phyloP scores from a whole-genome alignment of 805 yeast species.

The Komagataella kurtzmanii region DNA sequence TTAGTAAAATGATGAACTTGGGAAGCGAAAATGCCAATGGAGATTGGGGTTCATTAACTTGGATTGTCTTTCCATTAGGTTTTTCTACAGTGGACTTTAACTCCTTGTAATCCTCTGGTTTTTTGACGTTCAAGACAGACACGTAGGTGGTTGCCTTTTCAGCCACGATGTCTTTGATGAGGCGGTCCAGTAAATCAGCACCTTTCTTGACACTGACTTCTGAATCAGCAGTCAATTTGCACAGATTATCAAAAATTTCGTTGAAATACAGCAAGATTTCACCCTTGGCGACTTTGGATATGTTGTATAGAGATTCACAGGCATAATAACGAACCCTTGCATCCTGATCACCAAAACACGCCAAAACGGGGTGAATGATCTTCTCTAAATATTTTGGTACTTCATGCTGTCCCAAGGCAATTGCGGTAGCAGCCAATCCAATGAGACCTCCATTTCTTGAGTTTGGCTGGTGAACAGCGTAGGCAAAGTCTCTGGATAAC shows the following conservation, averaged over 20 bases:
- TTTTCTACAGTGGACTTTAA: conserved; percentile 26
- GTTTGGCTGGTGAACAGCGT: conserved; percentile 74
- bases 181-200: conserved; percentile 81
- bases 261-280: conserved; percentile 85
- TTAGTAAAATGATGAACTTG: conserved; percentile 79
- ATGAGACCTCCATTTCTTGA: conserved; percentile 93
- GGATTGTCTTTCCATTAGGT: conserved; percentile 43
- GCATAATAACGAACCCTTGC: conserved; percentile 96
- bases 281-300: conserved; percentile 93
- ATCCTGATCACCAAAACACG: conserved; percentile 94
- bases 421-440: conserved; percentile 91
- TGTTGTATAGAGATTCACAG: conserved; percentile 89
- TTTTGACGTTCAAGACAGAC: conserved; percentile 42
- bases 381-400: conserved; percentile 74
- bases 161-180: conserved; percentile 87
- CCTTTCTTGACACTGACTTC: conserved; percentile 91
- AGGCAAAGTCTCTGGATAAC: conserved; percentile 62
- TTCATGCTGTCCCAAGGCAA: conserved; percentile 77
- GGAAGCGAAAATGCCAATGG: conserved; percentile 71
- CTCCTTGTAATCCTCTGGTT: conserved; percentile 14
- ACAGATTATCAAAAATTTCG: conserved; percentile 87
- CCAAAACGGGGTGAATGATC: conserved; percentile 84
- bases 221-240: conserved; percentile 79
- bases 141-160: conserved; percentile 87
- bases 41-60: conserved; percentile 45